Conservation (phyloP, 306 rosid genomes). For the Styphnolobium japonicum region DNA sequence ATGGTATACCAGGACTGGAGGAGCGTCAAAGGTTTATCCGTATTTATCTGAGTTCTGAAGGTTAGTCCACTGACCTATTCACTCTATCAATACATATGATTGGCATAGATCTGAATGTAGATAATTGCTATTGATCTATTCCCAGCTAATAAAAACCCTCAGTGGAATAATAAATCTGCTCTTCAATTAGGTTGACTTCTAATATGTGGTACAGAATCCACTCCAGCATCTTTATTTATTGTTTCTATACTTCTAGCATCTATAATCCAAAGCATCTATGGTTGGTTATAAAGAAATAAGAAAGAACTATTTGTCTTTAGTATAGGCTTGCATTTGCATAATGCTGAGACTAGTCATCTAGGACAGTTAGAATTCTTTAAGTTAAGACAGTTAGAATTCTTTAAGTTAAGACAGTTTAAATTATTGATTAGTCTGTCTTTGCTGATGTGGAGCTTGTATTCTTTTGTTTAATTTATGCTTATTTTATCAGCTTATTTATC, state of each 20-base stretch:
- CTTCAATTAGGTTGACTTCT: neutral
- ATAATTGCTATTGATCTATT: neutral
- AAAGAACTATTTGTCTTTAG: neutral
- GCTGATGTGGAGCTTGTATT: neutral
- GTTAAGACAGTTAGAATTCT: neutral
- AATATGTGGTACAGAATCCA: no score
- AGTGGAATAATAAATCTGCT: neutral
- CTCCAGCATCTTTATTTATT: neutral
- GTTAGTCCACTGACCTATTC: slow-evolving; percentile 35
- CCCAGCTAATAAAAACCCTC: neutral
- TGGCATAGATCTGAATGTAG: neutral
- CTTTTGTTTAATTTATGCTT: neutral
- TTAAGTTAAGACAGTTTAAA: neutral
- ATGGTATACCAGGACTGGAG: slow-evolving; percentile 53
- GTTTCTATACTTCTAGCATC: neutral
- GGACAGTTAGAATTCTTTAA: neutral
- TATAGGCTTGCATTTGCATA: neutral
- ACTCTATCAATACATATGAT: neutral
- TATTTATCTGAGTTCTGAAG: slow-evolving; percentile 61
- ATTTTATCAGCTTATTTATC: neutral
- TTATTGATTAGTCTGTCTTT: neutral
- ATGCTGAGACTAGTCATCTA: neutral
- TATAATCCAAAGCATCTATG: neutral
- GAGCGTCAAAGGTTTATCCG: slow-evolving; percentile 70
- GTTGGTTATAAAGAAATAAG: neutral